phyloP scores from a whole-genome alignment of 805 yeast species.

The Monosporozyma servazzii region DNA sequence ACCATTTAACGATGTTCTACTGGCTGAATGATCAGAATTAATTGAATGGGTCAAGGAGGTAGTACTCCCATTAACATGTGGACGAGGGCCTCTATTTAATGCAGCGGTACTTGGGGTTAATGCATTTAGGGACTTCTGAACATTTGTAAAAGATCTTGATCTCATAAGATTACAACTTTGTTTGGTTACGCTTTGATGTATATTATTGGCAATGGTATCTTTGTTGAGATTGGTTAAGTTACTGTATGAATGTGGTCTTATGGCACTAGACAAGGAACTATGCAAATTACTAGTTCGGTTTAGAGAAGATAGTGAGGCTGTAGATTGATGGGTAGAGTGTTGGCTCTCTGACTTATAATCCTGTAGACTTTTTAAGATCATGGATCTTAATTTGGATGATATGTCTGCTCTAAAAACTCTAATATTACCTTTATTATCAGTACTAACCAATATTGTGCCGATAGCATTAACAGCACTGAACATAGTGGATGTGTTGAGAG shows the following conservation, averaged over 20 bases:
- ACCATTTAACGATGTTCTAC: neutral
- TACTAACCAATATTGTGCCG: constrained; percentile 55
- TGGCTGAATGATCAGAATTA: neutral
- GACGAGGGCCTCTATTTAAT: neutral
- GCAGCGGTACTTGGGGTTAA: neutral
- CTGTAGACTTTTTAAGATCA: constrained; percentile 20
- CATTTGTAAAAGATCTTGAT: constrained; percentile 4
- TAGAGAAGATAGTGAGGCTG: constrained; percentile 3
- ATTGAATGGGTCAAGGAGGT: neutral
- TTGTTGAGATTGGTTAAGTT: constrained; percentile 1
- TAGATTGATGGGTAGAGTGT: neutral
- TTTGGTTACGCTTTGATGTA: neutral
- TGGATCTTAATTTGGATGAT: constrained; percentile 40
- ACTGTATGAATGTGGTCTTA: constrained; percentile 3
- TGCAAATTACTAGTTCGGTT: neutral
- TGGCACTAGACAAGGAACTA: neutral
- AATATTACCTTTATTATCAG: constrained; percentile 65
- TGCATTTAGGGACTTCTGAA: neutral
- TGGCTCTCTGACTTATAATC: constrained; percentile 4
- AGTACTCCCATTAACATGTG: neutral
- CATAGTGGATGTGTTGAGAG: neutral
- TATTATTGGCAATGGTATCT: neutral
- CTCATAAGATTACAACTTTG: neutral
- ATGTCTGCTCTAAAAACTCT: constrained; percentile 76
- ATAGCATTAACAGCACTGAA: constrained; percentile 26